A percentile compares a stretch with the other conserved stretches of the same genome.
phyloP scores from a whole-genome alignment of 2,329 filamentous ascomycete genomes.

The Colletotrichum lindemuthianum region DNA sequence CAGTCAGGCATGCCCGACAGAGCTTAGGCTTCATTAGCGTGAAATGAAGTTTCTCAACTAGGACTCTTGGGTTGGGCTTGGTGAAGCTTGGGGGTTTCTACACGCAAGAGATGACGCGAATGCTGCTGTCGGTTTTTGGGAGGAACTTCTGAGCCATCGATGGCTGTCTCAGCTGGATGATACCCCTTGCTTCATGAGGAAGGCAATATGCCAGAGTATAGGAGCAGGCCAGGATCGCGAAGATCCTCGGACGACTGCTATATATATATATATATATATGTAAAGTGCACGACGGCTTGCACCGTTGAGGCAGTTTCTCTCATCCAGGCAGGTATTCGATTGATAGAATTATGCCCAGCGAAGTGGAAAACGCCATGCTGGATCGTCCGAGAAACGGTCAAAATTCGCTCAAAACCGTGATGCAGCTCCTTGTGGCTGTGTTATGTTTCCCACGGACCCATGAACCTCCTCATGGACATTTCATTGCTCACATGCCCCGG shows the following conservation, averaged over 20 bases:
- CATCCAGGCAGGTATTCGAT: too few species aligned
- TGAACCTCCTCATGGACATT: neutral
- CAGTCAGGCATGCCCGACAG: constrained; percentile 65
- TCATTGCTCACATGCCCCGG: constrained; percentile 25
- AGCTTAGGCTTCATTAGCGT: constrained; percentile 73
- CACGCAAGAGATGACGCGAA: neutral
- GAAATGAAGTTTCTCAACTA: constrained; percentile 54
- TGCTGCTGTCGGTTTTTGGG: too few species aligned
- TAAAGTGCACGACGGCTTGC: too few species aligned
- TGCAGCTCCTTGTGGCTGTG: constrained; percentile 3
- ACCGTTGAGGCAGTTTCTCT: too few species aligned
- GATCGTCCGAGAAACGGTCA: too few species aligned
- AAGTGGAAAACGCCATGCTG: neutral
- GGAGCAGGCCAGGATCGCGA: neutral
- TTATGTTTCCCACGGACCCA: constrained; percentile 15
- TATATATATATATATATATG: too few species aligned
- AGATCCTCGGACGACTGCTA: neutral
- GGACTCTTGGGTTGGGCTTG: neutral
- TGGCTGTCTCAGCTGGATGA: constrained; percentile 11
- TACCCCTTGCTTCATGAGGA: constrained; percentile 17
- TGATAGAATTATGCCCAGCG: too few species aligned
- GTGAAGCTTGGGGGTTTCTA: neutral
- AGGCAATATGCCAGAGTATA: neutral
- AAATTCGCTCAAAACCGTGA: neutral
- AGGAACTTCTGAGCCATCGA: too few species aligned